phyloP scores from a whole-genome alignment of 371 early-diverging fungal species.

The Neoconidiobolus thromboides region DNA sequence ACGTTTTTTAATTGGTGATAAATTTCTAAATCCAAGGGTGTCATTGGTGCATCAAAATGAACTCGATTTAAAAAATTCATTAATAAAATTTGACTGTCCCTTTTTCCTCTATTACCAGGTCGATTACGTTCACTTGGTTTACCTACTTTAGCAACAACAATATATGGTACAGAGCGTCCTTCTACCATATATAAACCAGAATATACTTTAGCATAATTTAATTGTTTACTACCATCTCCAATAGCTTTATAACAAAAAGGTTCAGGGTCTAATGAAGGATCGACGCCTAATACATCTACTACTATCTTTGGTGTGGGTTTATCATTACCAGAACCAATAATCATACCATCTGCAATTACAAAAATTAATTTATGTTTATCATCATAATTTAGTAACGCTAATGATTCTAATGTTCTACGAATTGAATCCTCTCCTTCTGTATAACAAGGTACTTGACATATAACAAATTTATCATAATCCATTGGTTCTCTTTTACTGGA shows the following conservation, averaged over 20 bases:
- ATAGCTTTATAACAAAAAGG: slow-evolving; percentile 72
- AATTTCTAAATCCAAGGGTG: slow-evolving; percentile 75
- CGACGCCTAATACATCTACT: slow-evolving; percentile 63
- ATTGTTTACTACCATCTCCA: slow-evolving; percentile 57
- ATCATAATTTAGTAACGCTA: slow-evolving; percentile 38
- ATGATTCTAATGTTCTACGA: slow-evolving; percentile 44
- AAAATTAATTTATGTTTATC: slow-evolving; percentile 53
- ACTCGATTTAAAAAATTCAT: slow-evolving; percentile 64
- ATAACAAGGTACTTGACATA: slow-evolving; percentile 77
- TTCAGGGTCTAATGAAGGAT: slow-evolving; percentile 56
- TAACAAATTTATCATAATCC: slow-evolving; percentile 75
- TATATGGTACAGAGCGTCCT: slow-evolving; percentile 63
- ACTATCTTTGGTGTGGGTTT: slow-evolving; percentile 78
- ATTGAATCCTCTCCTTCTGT: slow-evolving; percentile 64
- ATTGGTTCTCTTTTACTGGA: slow-evolving; percentile 52
- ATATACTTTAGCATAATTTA: slow-evolving; percentile 80
- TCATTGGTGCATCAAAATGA: slow-evolving; percentile 51
- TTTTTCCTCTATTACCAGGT: slow-evolving; percentile 78
- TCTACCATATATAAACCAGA: slow-evolving; percentile 66
- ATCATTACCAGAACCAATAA: slow-evolving; percentile 78
- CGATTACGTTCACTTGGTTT: slow-evolving; percentile 35
- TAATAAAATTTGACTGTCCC: slow-evolving; percentile 65
- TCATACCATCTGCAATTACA: slow-evolving; percentile 70
- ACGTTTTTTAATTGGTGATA: slow-evolving; percentile 75
- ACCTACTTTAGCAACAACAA: slow-evolving; percentile 71